These are phyloP conservation scores for Leishmania gerbilli DNA, from an alignment of 208 protist species.

Conservation along the genomic window DNA sequence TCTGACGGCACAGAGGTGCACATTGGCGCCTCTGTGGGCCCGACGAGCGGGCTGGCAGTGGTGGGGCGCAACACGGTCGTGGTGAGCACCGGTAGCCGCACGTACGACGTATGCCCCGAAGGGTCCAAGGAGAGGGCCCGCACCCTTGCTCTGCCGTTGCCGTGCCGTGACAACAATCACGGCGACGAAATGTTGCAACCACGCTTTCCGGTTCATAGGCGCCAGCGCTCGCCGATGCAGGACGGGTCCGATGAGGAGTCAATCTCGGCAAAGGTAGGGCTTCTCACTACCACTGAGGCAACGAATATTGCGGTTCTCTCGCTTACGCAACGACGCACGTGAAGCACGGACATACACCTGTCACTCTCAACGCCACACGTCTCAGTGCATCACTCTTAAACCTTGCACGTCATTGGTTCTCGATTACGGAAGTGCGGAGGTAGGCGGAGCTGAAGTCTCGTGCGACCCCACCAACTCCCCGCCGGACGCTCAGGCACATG, in stretches of 20 bases:
- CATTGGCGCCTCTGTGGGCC: slow-evolving; percentile 15
- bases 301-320: slow-evolving; percentile 22
- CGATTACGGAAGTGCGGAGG: background rate
- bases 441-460: background rate
- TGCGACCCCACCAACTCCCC: background rate
- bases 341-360: background rate
- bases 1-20: background rate
- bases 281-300: background rate
- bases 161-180: background rate
- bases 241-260: slow-evolving; percentile 12
- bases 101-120: background rate
- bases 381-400: background rate
- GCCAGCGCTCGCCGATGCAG: slow-evolving; percentile 20
- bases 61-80: slow-evolving; percentile 18
- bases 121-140: background rate
- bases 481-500: background rate
- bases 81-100: slow-evolving; percentile 21
- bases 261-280: background rate
- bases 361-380: background rate
- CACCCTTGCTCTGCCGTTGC: background rate
- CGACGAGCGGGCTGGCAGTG: slow-evolving; percentile 21
- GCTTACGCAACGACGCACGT: background rate
- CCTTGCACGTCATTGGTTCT: background rate
- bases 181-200: background rate
- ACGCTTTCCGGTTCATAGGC: slow-evolving; percentile 1